Base-by-base conservation (phyloP, 78 protist species). In the Chrysochromulina tobinii region DNA sequence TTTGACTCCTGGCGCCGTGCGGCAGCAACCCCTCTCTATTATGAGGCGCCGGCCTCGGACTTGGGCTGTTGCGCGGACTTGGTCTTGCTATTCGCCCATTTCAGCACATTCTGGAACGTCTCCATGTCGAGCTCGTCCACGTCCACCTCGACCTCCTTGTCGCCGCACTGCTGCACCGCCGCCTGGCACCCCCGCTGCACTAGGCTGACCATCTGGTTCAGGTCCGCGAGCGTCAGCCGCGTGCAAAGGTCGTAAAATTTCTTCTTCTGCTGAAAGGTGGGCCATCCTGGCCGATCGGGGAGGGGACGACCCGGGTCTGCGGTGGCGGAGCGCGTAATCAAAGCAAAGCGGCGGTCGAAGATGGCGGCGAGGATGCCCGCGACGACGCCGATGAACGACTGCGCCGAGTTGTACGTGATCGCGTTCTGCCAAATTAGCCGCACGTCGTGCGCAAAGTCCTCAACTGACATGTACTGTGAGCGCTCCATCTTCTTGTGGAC, bases 71-170 rank as follows among this genome's bases (percentile, higher is more conserved):
- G 7, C 64, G 64, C 7, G 23, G 64, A 68, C 27, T 72, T 72
- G 81, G 38, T 9, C 81, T 72, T 72, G 48, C 12, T 27, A 7
- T 12, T 23, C 48, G 58, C 85, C 25, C n/a, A 77, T 38, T 51
- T 17, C 25, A 77, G 2, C 61, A 77, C 58, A 27, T 79, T 79
- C 64, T 54, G 51, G 87, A 79, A 79, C 23, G 87, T 79, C 18
- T 79, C 61, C 87, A 79, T 79, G 87, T 79, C 87, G 57, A 79
- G 87, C 58, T 79, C 61, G 38, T 79, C 87, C 21, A 79, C 87
- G 61, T 79, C 87, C 38, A 79, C 58, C 48, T 79, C 87, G 64
- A 79, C 87, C 87, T 79, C 87, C 48, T 79, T 79, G 27, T 79
- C 38, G 21, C 87, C 87, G 87, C 61, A 51, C 12, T 50, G 61